These are phyloP conservation scores for Vickermania spadyakhi DNA, from an alignment of 208 protist genomes.

Conservation along the genomic window DNA sequence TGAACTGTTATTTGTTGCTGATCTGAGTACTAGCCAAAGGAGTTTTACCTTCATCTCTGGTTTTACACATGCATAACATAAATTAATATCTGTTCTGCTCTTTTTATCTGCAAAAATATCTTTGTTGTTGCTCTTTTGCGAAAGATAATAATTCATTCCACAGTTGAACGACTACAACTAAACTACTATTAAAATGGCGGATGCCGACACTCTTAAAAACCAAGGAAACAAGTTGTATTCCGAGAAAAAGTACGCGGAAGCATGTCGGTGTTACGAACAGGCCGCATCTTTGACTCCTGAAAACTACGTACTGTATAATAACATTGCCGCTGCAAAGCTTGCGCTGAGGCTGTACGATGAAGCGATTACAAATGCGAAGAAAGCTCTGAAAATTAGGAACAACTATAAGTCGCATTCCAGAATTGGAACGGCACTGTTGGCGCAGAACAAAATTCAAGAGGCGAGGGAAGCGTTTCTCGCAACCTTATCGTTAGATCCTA, in stretches of 20 bases:
- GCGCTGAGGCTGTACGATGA: constrained; percentile 67
- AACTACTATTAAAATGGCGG: constrained; percentile 6
- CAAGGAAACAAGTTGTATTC: constrained; percentile 75
- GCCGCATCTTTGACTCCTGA: constrained; percentile 57
- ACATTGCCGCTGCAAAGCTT: constrained; percentile 74
- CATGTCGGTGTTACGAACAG: constrained; percentile 62
- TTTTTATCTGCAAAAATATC: too few relatives aligned
- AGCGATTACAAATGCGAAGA: constrained; percentile 53
- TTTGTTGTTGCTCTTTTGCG: too few relatives aligned
- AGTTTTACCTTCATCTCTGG: too few relatives aligned
- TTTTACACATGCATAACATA: too few relatives aligned
- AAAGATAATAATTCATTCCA: too few relatives aligned
- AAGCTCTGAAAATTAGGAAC: constrained; percentile 37
- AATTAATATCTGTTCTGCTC: too few relatives aligned
- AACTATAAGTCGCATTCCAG: constrained; percentile 60
- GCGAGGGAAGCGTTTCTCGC: constrained; percentile 43
- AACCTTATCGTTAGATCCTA: constrained; percentile 31
- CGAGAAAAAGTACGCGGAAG: constrained; percentile 67
- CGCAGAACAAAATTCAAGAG: constrained; percentile 29
- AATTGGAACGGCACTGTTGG: constrained; percentile 52
- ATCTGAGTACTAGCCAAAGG: too few relatives aligned
- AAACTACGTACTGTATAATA: constrained; percentile 80
- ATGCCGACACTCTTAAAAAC: constrained; percentile 52
- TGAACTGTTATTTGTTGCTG: too few relatives aligned
- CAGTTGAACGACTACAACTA: too few relatives aligned